Conservation (phyloP, 2,329 filamentous ascomycete species). For the Cadophora luteo-olivacea region DNA sequence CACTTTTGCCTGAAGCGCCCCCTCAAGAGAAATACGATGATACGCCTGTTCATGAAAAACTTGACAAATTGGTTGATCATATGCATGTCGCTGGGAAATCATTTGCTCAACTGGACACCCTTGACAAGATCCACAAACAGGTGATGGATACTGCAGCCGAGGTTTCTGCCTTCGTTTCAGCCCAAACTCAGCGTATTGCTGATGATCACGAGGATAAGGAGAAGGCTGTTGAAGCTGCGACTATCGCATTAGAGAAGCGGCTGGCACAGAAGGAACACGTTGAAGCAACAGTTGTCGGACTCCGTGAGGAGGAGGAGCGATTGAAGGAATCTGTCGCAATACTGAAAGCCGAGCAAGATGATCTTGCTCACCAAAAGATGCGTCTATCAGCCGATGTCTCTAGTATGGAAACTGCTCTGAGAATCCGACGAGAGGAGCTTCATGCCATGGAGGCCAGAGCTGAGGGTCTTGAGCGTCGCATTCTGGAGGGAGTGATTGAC, state of each 20-base stretch:
- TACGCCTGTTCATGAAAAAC: slow-evolving; percentile 62
- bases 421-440: slow-evolving; percentile 88
- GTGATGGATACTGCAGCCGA: slow-evolving; percentile 85
- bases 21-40: slow-evolving; percentile 67
- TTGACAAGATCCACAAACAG: slow-evolving; percentile 89
- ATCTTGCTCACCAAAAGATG: slow-evolving; percentile 77
- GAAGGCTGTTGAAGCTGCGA: slow-evolving; percentile 80
- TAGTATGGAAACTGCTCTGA: slow-evolving; percentile 87
- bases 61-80: slow-evolving; percentile 65
- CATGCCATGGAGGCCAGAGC: slow-evolving; percentile 89
- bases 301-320: slow-evolving; percentile 66
- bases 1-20: slow-evolving; percentile 59
- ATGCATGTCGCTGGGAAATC: slow-evolving; percentile 71
- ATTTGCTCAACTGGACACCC: slow-evolving; percentile 76
- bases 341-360: slow-evolving; percentile 69
- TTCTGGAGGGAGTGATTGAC: slow-evolving; percentile 94
- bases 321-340: slow-evolving; percentile 61
- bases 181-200: slow-evolving; percentile 75
- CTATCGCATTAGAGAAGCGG: slow-evolving; percentile 79
- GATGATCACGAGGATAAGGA: slow-evolving; percentile 82
- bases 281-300: slow-evolving; percentile 55
- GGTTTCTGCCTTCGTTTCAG: slow-evolving; percentile 80
- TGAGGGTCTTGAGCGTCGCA: slow-evolving; percentile 87
- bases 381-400: slow-evolving; percentile 85
- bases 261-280: slow-evolving; percentile 69